Base-by-base conservation (phyloP, 1,139 yeast genomes). In the Candida glucosophila region DNA sequence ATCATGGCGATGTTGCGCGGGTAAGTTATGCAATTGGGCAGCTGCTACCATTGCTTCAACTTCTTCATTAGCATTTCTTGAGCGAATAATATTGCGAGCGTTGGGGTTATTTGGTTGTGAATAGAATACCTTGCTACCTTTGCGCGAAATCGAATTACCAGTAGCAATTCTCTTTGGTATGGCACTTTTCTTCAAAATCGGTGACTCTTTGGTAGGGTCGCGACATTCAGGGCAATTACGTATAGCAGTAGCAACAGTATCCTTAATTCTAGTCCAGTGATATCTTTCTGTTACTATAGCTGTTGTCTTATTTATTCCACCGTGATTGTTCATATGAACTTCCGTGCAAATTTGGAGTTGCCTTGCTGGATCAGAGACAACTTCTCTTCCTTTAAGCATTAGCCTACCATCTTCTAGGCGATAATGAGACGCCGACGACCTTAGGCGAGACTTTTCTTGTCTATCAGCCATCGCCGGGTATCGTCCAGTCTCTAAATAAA, bases 211-310 rank as follows among this genome's bases (percentile, higher is more conserved):
- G 3, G 51, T 38, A 16, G 56, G 55, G 27, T 60, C 66, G 26
- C 83, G 65, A 51, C 97, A 88, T 29, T 74, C 78, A 2, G 69
- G 60, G 47, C 98, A 90, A 32, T 75, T 71, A 31, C 79, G 67
- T 26, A 88, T 77, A 2, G 85, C 92, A 20, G 76, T 73, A 0
- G 81, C 77, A 1, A 83, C 95, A 0, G 95, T 85, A 35, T 76
- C 86, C 51, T 90, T 88, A 35, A 90, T 81, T 26, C 94, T 70
- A 2, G 86, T 72, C 96, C 97, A 90, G 48, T 85, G 94, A 42
- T 79, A 90, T 38, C 72, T 70, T 36, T 81, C 92, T 1, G 92
- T 71, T 12, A 90, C 73, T 19, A 68, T 58, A 0, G 90, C 61
- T 0, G 96, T 86, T 1, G 94, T 78, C 42, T 78, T 81, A 52